These are phyloP conservation scores for Nothophytophthora sp. DNA, from an alignment of 352 stramenopile species.

Conservation along the genomic window DNA sequence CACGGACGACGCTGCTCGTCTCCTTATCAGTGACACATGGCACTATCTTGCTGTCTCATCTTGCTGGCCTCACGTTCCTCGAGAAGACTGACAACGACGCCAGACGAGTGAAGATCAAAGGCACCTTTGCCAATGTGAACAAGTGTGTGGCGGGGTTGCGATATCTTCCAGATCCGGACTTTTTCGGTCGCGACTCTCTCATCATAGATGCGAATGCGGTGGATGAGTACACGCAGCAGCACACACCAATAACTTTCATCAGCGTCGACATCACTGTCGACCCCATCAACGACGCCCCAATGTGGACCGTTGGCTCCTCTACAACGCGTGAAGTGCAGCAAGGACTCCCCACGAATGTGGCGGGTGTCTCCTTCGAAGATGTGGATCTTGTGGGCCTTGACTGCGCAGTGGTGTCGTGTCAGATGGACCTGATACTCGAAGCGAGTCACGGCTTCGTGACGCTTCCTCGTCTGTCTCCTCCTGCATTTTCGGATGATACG, in stretches of 20 bases:
- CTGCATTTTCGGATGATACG: constrained; percentile 18
- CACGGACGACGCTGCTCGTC: constrained; percentile 30
- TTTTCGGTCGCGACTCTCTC: constrained; percentile 47
- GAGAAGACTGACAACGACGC: constrained; percentile 9
- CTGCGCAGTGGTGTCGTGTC: constrained; percentile 26
- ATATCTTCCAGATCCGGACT: constrained; percentile 45
- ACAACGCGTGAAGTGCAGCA: constrained; percentile 22
- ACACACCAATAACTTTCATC: constrained; percentile 24
- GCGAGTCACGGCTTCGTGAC: constrained; percentile 36
- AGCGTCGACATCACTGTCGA: constrained; percentile 39
- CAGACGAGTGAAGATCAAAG: constrained; percentile 22
- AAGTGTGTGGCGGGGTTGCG: constrained; percentile 26
- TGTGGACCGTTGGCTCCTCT: constrained; percentile 43
- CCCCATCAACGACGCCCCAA: constrained; percentile 56
- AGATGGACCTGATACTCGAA: constrained; percentile 64
- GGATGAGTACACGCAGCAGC: constrained; percentile 46
- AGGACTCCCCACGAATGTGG: constrained; percentile 27
- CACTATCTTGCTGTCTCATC: constrained; percentile 14
- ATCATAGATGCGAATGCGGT: constrained; percentile 36
- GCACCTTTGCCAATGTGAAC: constrained; percentile 55
- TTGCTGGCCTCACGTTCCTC: constrained; percentile 25
- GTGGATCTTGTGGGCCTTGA: constrained; percentile 32
- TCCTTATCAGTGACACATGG: constrained; percentile 29
- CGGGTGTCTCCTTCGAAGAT: constrained; percentile 47
- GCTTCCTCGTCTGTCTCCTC: constrained; percentile 22